These are phyloP conservation scores for Teunomyces funiuensis DNA, from an alignment of 805 yeast species.

Conservation along the genomic window DNA sequence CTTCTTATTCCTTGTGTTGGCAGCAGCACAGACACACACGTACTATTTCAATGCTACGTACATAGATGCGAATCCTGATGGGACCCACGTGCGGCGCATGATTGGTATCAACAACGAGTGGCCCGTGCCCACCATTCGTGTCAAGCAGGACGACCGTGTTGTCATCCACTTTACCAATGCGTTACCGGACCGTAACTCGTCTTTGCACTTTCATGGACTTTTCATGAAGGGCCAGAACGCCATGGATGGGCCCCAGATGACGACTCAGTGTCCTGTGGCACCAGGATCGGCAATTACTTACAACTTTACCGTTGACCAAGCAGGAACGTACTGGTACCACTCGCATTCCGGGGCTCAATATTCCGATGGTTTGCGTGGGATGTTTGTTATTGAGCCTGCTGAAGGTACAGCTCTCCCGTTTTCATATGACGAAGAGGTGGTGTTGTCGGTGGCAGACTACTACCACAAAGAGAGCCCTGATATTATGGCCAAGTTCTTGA, in stretches of 20 bases:
- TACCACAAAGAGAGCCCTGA: constrained; percentile 56
- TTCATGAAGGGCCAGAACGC: constrained; percentile 37
- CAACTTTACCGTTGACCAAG: constrained; percentile 40
- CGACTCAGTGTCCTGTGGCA: constrained; percentile 47
- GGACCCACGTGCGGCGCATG: constrained; percentile 47
- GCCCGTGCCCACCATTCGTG: constrained; percentile 44
- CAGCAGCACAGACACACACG: constrained; percentile 23
- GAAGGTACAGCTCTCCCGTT: constrained; percentile 49
- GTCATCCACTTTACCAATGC: constrained; percentile 34
- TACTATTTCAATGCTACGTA: constrained; percentile 39
- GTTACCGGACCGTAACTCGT: constrained; percentile 34
- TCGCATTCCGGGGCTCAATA: constrained; percentile 77
- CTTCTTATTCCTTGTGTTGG: constrained; percentile 1
- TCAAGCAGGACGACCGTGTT: constrained; percentile 41
- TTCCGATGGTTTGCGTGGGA: constrained; percentile 73
- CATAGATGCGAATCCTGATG: constrained; percentile 56
- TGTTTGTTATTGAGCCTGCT: constrained; percentile 59
- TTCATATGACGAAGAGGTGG: constrained; percentile 60
- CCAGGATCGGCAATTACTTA: constrained; percentile 39
- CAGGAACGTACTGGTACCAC: constrained; percentile 65
- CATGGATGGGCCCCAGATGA: constrained; percentile 49
- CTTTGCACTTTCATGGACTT: constrained; percentile 48
- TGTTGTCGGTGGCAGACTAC: constrained; percentile 59
- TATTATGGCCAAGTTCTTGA: constrained; percentile 49
- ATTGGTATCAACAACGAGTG: constrained; percentile 56